Percentiles rank a stretch among this genome's conserved stretches.
These are phyloP conservation scores for Auricularia sp. DNA, from an alignment of 768 basidiomycete genomes.

Conservation along the genomic window DNA sequence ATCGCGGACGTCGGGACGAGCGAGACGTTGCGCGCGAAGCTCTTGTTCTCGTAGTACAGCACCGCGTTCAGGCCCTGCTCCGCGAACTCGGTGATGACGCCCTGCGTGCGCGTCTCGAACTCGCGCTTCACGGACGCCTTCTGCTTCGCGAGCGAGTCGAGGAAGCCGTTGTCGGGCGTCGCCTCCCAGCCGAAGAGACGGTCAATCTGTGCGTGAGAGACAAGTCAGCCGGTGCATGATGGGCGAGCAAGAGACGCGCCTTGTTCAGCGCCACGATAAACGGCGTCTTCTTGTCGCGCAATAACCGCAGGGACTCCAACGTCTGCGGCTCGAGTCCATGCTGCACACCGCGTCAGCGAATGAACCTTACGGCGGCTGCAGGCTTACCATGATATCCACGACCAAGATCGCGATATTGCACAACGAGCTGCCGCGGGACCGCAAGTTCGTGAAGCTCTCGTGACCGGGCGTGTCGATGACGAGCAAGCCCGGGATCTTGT, in stretches of 20 bases:
- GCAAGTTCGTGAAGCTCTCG: constrained; percentile 97
- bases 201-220: constrained; percentile 64
- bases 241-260: constrained; percentile 29
- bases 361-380: not conserved
- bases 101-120: constrained; percentile 79
- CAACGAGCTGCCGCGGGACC: constrained; percentile 88
- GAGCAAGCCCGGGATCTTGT: constrained; percentile 93
- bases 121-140: constrained; percentile 70
- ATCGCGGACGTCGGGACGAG: constrained; percentile 96
- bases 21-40: constrained; percentile 85
- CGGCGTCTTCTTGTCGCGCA: constrained; percentile 89
- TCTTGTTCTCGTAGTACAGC: constrained; percentile 97
- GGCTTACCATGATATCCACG: constrained; percentile 87
- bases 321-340: constrained; percentile 99
- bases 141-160: constrained; percentile 81
- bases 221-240: not conserved
- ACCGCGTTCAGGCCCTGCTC: constrained; percentile 94
- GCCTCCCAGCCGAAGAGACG: constrained; percentile 93
- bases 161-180: constrained; percentile 87
- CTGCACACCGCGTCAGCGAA: constrained; percentile 28
- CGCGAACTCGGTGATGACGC: constrained; percentile 89
- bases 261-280: constrained; percentile 99
- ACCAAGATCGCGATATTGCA: constrained; percentile 99
- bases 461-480: constrained; percentile 98
- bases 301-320: constrained; percentile 84